These are phyloP conservation scores for Alternaria metachromatica DNA, from an alignment of 2,329 filamentous ascomycete genomes.

Conservation along the genomic window DNA sequence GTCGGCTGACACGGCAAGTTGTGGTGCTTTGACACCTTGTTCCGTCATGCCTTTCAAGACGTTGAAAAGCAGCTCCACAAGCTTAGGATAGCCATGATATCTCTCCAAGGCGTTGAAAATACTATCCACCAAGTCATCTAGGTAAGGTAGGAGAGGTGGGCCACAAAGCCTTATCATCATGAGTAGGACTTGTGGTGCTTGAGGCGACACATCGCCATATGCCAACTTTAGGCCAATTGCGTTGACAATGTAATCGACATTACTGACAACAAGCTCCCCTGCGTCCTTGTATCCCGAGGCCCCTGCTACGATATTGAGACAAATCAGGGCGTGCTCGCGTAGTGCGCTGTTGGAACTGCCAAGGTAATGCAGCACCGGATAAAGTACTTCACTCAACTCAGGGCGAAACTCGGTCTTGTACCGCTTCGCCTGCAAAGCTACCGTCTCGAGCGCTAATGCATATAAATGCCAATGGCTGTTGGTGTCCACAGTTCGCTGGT, in stretches of 20 bases:
- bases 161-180: slow-evolving; percentile 96
- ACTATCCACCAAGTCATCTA: slow-evolving; percentile 89
- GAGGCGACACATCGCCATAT: slow-evolving; percentile 88
- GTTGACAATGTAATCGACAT: slow-evolving; percentile 96
- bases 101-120: slow-evolving; percentile 94
- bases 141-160: slow-evolving; percentile 78
- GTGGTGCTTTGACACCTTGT: slow-evolving; percentile 71
- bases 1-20: slow-evolving; percentile 50
- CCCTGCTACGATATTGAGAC: slow-evolving; percentile 78
- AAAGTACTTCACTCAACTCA: slow-evolving; percentile 89
- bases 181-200: slow-evolving; percentile 84
- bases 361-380: slow-evolving; percentile 87
- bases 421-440: slow-evolving; percentile 76
- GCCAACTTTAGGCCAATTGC: slow-evolving; percentile 88
- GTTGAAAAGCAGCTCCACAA: slow-evolving; percentile 85
- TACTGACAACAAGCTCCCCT: slow-evolving; percentile 81
- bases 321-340: slow-evolving; percentile 80
- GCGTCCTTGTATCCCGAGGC: slow-evolving; percentile 78
- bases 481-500: slow-evolving; percentile 48
- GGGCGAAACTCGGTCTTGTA: slow-evolving; percentile 73
- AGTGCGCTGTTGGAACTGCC: slow-evolving; percentile 73
- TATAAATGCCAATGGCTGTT: slow-evolving; percentile 72
- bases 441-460: slow-evolving; percentile 80
- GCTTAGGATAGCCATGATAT: slow-evolving; percentile 87
- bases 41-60: slow-evolving; percentile 84